phyloP scores from a whole-genome alignment of 257 asterid species.

The Ilex aquifolium region DNA sequence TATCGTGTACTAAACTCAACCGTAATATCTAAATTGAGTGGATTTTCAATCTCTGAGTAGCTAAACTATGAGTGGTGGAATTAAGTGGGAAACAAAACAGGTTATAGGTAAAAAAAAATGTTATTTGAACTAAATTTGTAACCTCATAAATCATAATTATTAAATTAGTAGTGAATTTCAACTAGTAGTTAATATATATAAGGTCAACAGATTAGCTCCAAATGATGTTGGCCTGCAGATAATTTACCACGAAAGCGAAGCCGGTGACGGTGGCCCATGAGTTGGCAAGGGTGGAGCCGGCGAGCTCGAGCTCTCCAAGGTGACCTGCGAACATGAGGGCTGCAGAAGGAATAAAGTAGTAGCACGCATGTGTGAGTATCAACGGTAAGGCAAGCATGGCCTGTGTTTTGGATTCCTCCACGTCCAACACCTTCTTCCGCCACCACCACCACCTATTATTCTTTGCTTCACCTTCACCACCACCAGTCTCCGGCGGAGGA shows the following conservation, averaged over 20 bases:
- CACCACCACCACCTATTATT: constrained; percentile 6
- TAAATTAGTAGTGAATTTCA: too few species aligned
- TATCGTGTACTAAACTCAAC: too few species aligned
- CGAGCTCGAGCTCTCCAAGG: constrained; percentile 66
- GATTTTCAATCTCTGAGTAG: too few species aligned
- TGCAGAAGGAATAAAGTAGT: constrained; percentile 46
- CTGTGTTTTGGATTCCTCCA: constrained; percentile 61
- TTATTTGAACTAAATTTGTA: too few species aligned
- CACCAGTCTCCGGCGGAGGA: not conserved
- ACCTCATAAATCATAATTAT: too few species aligned
- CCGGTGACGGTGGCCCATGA: constrained; percentile 79
- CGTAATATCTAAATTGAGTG: too few species aligned
- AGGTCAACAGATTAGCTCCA: too few species aligned
- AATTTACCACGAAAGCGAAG: constrained; percentile 46
- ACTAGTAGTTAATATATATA: too few species aligned
- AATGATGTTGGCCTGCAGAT: too few species aligned
- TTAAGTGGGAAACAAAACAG: too few species aligned
- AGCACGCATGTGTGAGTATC: constrained; percentile 45
- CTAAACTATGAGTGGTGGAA: too few species aligned
- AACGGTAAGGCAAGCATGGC: constrained; percentile 46
- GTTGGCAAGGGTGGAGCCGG: constrained; percentile 66
- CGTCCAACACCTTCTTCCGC: constrained; percentile 39
- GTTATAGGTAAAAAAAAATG: too few species aligned
- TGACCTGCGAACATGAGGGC: constrained; percentile 92
- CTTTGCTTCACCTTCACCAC: not conserved